Evolutionary conservation across 2,329 filamentous ascomycete genomes (phyloP), one percentile per base, ranked within the genome.

Genomic region (Teratosphaeria destructans): DNA sequence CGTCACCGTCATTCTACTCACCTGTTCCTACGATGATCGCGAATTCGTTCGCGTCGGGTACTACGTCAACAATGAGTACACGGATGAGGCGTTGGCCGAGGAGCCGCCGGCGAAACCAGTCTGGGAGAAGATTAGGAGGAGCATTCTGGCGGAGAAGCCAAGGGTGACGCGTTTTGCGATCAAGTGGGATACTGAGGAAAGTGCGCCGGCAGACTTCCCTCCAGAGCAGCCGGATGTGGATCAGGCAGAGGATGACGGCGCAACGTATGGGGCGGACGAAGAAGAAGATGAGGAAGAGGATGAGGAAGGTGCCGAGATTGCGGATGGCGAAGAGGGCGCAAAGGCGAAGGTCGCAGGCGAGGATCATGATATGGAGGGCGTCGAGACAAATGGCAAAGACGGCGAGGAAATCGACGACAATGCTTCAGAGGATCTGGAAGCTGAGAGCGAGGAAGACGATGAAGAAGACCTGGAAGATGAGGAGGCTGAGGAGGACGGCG

Each of bases 11-110:
- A 91, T 99, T 68, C 87, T 99, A 59, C 83, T 99, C 66, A 96
- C 91, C 60, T 97, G 94, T 77, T 89, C 90, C 74, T 99, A 99
- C 77, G 94, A 99, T 70, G 88, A 89, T 58, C 86, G 94, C 71
- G 94, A 99, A 75, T 99, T 99, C 70, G 91, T 99, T 47, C 91
- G 94, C 66, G 93, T 99, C 52, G 94, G 94, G 63, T 99, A 99
- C 83, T 99, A 99, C 68, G 94, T 99, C 70, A 99, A 97, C 82
- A 99, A 99, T 71, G 95, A 99, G 76, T 99, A 99, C 75, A 90
- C 95, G 68, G 88, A 89, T 29, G 90, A 95, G 70, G 90, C 95
- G 74, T 82, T 99, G 64, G 88, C 85, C 68, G 85, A 87, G 55
- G 92, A 97, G 68, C 94, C 94, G 10, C 94, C 94, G 6, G 82